Base-by-base conservation (phyloP, 805 yeast genomes). In the Yarrowia bubula region DNA sequence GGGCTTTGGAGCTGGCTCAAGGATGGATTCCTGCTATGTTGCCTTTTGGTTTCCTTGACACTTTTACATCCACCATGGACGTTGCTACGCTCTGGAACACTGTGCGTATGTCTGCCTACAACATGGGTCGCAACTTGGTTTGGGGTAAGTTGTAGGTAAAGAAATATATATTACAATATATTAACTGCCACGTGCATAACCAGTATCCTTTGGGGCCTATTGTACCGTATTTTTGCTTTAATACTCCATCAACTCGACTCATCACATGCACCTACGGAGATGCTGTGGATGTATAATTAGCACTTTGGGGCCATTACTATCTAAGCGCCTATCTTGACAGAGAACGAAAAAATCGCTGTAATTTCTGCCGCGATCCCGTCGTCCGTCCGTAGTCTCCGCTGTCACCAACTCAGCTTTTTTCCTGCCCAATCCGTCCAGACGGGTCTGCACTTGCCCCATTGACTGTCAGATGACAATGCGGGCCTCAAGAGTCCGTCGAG, bases 11-110 rank as follows among this genome's bases (percentile, higher is more conserved):
- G 75, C 81, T 93, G 72, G 99, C 99, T 8, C 98, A 93, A 79
- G 99, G 99, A 66, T 95, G 97, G 96, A 90, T 95, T 69, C 98
- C 99, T 37, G 87, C 93, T 42, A 95, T 95, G 99, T 81, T 95
- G 68, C 98, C 98, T 17, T 95, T 95, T 75, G 99, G 99, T 0
- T 86, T 93, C 77, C 79, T 90, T 58, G 96, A 91, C 74, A 84
- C 88, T 5, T 72, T 88, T 66, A 83, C 87, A 62, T 87, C 96
- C 46, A 95, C 98, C 10, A 75, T 92, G 70, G 99, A 95, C 74
- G 75, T 86, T 67, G 75, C 79, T 70, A 85, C 96, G 28, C 80
- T 93, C 67, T 76, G 75, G 67, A 82, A 83, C 73, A 95, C 98
- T 6, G 84, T 81, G 37, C 83, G 81, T 68, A 81, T 88, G 68